Evolutionary conservation across 768 basidiomycete species (phyloP).

Genomic region (Suillus decipiens): DNA sequence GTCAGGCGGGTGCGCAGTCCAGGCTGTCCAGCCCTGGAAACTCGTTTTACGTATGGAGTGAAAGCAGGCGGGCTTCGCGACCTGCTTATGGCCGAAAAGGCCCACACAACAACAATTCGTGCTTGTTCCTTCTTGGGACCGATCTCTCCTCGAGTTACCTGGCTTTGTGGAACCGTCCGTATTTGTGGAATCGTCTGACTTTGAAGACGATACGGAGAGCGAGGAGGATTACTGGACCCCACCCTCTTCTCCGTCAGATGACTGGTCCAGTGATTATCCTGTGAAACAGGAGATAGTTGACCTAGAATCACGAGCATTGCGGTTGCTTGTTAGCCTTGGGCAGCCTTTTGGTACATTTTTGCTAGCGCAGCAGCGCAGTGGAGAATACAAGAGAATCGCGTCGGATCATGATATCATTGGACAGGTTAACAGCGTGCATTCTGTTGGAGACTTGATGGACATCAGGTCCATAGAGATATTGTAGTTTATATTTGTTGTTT

Average conservation of each 20-base stretch:
- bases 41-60: not conserved
- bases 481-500: not conserved
- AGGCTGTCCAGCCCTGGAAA: no score
- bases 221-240: no score
- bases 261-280: not conserved
- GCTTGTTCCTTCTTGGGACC: not conserved
- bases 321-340: not conserved
- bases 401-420: not conserved
- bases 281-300: not conserved
- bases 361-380: not conserved
- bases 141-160: not conserved
- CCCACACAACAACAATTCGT: not conserved
- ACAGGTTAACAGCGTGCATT: not conserved
- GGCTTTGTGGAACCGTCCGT: not conserved
- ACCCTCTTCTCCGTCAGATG: not conserved
- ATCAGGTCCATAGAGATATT: not conserved
- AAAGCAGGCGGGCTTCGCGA: no score
- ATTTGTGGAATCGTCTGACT: not conserved
- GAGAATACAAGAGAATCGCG: not conserved
- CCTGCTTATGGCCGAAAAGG: not conserved
- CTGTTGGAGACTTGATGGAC: not conserved
- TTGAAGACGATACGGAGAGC: not conserved
- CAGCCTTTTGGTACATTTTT: not conserved
- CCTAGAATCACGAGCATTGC: not conserved
- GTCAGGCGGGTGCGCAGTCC: no score